Evolutionary conservation across 164 flowering plant genomes (phyloP).

Genomic region (Aristolochia contorta): DNA sequence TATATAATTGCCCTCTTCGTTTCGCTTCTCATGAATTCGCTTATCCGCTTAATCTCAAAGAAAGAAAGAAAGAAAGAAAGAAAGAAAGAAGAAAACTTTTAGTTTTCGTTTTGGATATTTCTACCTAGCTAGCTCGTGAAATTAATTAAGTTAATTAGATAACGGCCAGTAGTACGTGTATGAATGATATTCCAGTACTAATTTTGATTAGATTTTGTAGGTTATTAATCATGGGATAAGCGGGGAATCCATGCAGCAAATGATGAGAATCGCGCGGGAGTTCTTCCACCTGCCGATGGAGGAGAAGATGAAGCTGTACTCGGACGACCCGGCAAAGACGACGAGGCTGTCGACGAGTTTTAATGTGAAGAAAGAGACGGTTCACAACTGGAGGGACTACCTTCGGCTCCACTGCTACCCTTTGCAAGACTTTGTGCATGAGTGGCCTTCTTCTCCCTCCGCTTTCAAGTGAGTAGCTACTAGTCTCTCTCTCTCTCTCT

Average conservation of each 20-base stretch:
- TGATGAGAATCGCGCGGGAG: slow-evolving; percentile 35
- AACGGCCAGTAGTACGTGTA: no score
- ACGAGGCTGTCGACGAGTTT: slow-evolving; percentile 68
- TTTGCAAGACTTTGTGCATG: slow-evolving; percentile 38
- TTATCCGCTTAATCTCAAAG: no score
- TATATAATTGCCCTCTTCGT: no score
- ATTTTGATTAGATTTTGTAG: slow-evolving; percentile 23
- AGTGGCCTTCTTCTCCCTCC: slow-evolving; percentile 74
- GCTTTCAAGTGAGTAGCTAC: slow-evolving; percentile 48
- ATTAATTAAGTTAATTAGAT: no score
- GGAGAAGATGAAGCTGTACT: slow-evolving; percentile 59
- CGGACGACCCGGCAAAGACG: slow-evolving; percentile 41
- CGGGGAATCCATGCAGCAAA: slow-evolving; percentile 24
- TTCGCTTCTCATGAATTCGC: no score
- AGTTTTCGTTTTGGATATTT: no score
- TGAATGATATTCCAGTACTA: no score
- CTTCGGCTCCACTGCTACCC: slow-evolving; percentile 78
- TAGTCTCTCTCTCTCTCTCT: no score
- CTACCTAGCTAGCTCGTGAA: no score
- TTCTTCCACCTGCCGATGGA: slow-evolving; percentile 57
- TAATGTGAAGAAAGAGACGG: slow-evolving; percentile 54
- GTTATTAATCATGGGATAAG: slow-evolving; percentile 67
- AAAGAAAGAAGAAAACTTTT: no score
- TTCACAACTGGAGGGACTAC: slow-evolving; percentile 87
- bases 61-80: no score